Base-by-base conservation (phyloP, 2,329 filamentous ascomycete genomes). In the Aspergillus neoniger region DNA sequence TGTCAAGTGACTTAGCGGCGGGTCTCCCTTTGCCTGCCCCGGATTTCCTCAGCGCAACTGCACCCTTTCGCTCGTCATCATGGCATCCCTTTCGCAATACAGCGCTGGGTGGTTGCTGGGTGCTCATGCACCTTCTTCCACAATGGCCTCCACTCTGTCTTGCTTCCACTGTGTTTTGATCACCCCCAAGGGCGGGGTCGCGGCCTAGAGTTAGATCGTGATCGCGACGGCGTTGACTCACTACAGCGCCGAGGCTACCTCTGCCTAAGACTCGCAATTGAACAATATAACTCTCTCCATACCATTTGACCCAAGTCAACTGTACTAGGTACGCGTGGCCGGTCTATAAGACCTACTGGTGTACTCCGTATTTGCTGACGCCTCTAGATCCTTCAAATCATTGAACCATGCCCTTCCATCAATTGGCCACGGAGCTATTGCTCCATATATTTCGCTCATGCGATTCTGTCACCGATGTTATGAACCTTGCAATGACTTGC, bases 361-460 rank as follows among this genome's bases (percentile, higher is more conserved):
- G 10, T 50, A 8, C 25, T 28, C 25, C 25, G 2, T 28, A 10
- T 23, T 49, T 17, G n/a, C 41, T 58, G 12, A 57, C 43, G 28
- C 12, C n/a, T 15, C 6, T 54, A 52, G 38, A 53, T 43, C 32
- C 12, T 51, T 23, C 30, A 60, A 28, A 23, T 23, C 5, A 50
- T n/a, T 12, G 14, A 54, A 70, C 49, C 65, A 88, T 87, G 85
- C 68, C 79, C 55, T 79, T 87, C 75, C 77, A 83, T 66, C 69
- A 79, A 56, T 77, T 88, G 25, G 80, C 86, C 23, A 85, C 83
- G 68, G 86, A 88, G 76, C 80, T 87, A 57, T 68, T 87, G 59
- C 77, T 83, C 62, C 82, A 86, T 58, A 78, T 88, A 56, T 86
- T 83, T 71, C 77, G 81, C 59, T 84, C 79, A 55, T 81, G 83